phyloP scores from a whole-genome alignment of 2,329 filamentous ascomycete species.

The Triangularia setosa region DNA sequence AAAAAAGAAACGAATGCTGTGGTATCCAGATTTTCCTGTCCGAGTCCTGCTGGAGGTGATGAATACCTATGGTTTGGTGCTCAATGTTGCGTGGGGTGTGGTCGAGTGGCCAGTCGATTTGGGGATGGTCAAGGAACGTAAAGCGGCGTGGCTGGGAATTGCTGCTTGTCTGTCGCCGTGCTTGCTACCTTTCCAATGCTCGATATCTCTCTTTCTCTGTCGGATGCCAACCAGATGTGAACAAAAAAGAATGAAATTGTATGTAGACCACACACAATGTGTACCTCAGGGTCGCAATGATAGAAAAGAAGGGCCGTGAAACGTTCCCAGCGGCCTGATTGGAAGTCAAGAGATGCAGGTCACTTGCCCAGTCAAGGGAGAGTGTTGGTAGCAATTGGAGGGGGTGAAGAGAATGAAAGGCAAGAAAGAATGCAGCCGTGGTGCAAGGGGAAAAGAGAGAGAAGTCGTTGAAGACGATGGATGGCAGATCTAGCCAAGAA shows the following conservation, averaged over 20 bases:
- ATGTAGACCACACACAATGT: background rate
- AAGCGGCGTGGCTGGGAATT: background rate
- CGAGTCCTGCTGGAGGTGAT: background rate
- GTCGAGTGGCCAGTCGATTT: background rate
- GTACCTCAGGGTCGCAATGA: background rate
- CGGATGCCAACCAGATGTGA: background rate
- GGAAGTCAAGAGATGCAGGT: background rate
- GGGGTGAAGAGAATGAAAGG: conserved; percentile 1
- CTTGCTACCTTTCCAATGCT: background rate
- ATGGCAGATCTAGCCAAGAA: conserved; percentile 13
- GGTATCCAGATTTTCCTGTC: background rate
- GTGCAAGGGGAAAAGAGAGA: background rate
- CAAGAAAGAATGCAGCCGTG: background rate
- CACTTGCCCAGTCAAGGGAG: background rate
- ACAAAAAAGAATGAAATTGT: background rate
- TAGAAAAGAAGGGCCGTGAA: background rate
- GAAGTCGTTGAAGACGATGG: background rate
- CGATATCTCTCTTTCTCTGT: background rate
- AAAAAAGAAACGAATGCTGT: background rate
- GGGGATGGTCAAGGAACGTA: background rate
- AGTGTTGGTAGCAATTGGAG: background rate
- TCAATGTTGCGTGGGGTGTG: background rate
- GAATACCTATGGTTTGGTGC: background rate
- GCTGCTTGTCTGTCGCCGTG: background rate
- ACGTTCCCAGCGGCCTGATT: background rate